phyloP scores from a whole-genome alignment of 2,329 filamentous ascomycete species.

The Pestalotiopsis sp. region DNA sequence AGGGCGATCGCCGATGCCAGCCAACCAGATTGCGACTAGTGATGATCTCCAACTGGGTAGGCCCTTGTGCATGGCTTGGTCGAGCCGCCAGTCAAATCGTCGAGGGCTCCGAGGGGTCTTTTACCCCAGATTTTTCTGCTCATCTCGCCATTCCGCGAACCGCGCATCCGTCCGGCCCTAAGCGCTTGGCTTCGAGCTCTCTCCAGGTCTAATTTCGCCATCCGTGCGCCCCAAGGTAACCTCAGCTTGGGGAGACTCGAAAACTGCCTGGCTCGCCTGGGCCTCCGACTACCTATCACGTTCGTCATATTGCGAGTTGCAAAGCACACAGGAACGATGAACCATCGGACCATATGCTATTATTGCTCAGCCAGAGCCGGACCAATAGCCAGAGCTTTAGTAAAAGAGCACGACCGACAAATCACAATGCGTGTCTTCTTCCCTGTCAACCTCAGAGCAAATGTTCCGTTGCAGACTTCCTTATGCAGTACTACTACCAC shows the following conservation, averaged over 20 bases:
- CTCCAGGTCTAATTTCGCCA: constrained; percentile 1
- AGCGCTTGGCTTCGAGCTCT: background rate
- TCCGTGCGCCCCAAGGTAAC: constrained; percentile 2
- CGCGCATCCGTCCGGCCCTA: constrained; percentile 3
- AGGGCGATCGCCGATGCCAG: background rate
- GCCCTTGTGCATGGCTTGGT: background rate
- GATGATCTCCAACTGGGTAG: background rate
- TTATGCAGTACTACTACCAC: background rate
- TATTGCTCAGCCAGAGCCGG: background rate
- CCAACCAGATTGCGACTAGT: background rate
- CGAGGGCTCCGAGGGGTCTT: background rate
- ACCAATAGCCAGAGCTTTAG: too few species aligned
- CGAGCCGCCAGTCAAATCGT: background rate
- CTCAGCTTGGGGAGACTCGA: background rate
- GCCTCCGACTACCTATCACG: background rate
- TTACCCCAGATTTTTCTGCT: constrained; percentile 13
- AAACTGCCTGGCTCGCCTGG: background rate
- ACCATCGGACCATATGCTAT: background rate
- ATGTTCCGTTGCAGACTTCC: constrained; percentile 9
- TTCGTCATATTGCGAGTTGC: background rate
- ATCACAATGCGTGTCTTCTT: background rate
- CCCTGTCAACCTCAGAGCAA: background rate
- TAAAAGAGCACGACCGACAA: background rate
- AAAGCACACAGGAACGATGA: background rate
- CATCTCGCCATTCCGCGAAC: constrained; percentile 10